These are phyloP conservation scores for Phytophthora lateralis DNA, from an alignment of 352 stramenopile species.

Conservation along the genomic window DNA sequence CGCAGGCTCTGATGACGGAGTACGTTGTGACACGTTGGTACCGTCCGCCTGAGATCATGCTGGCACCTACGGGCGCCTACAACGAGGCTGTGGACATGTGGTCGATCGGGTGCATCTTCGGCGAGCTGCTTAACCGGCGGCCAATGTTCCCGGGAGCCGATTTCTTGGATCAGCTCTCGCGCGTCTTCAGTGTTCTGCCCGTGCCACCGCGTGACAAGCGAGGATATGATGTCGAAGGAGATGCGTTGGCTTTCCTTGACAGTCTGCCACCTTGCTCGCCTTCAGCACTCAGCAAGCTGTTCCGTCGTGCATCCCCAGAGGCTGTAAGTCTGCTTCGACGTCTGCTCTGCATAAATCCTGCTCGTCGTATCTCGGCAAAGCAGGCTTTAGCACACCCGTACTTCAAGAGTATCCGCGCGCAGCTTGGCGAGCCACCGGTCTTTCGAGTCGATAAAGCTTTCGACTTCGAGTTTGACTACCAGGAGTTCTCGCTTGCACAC, in stretches of 20 bases:
- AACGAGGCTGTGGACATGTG: slow-evolving; percentile 87
- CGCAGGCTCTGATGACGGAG: slow-evolving; percentile 79
- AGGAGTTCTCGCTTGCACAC: slow-evolving; percentile 61
- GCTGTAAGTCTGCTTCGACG: slow-evolving; percentile 68
- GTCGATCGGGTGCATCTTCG: slow-evolving; percentile 94
- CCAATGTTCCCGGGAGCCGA: slow-evolving; percentile 79
- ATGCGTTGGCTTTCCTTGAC: slow-evolving; percentile 80
- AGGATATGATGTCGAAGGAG: slow-evolving; percentile 75
- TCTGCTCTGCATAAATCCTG: slow-evolving; percentile 90
- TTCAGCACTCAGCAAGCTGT: slow-evolving; percentile 67
- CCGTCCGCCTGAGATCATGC: slow-evolving; percentile 82
- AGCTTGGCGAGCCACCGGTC: slow-evolving; percentile 70
- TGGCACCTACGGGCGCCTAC: slow-evolving; percentile 80
- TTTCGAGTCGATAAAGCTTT: slow-evolving; percentile 73
- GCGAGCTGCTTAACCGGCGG: slow-evolving; percentile 85
- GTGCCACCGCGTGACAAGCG: slow-evolving; percentile 76
- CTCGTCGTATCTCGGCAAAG: slow-evolving; percentile 87
- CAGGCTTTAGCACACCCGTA: slow-evolving; percentile 93
- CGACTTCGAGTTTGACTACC: slow-evolving; percentile 87
- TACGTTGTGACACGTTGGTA: slow-evolving; percentile 90
- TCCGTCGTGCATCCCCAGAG: slow-evolving; percentile 70
- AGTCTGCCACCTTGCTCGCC: slow-evolving; percentile 75
- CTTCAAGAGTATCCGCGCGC: slow-evolving; percentile 74
- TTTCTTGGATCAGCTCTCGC: slow-evolving; percentile 83
- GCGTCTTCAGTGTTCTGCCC: slow-evolving; percentile 73